Percentiles rank a stretch among this genome's conserved stretches.
phyloP scores from a whole-genome alignment of 2,329 filamentous ascomycete species.

The Fusarium burgessii region DNA sequence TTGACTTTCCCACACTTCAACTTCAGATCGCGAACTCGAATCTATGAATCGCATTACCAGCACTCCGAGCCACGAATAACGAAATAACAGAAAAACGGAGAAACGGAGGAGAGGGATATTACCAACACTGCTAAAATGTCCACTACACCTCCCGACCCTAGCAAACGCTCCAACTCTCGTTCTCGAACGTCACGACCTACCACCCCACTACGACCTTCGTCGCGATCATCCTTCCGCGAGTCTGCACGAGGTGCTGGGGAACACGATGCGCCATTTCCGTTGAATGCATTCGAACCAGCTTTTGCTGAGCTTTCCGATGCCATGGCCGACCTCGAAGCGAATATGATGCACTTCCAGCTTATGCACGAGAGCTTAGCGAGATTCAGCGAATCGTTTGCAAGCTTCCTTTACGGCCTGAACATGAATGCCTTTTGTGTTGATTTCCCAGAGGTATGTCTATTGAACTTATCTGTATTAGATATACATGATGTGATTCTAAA shows the following conservation, averaged over 20 bases:
- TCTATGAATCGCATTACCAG: not conserved
- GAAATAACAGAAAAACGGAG: not conserved
- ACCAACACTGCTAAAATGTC: slow-evolving; percentile 38
- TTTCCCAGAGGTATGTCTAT: slow-evolving; percentile 81
- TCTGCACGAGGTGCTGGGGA: slow-evolving; percentile 69
- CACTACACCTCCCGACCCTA: slow-evolving; percentile 43
- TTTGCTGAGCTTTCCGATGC: slow-evolving; percentile 95
- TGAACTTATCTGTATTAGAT: not conserved
- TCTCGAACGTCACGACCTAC: slow-evolving; percentile 81
- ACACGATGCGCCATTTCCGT: slow-evolving; percentile 70
- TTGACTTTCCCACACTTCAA: slow-evolving; percentile 34
- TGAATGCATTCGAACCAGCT: slow-evolving; percentile 86
- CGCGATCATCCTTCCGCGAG: slow-evolving; percentile 87
- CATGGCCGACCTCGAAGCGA: slow-evolving; percentile 95
- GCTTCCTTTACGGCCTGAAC: slow-evolving; percentile 94
- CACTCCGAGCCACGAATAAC: not conserved
- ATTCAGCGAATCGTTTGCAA: slow-evolving; percentile 96
- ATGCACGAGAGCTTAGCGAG: slow-evolving; percentile 95
- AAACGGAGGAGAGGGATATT: not conserved
- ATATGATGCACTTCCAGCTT: slow-evolving; percentile 96
- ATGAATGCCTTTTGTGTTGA: slow-evolving; percentile 99
- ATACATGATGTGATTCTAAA: not conserved
- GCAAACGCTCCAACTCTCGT: slow-evolving; percentile 68
- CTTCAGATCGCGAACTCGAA: slow-evolving; percentile 8
- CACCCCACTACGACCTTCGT: slow-evolving; percentile 90